Conservation (phyloP, 202 grass and related monocot species). For the Carex arenaria region DNA sequence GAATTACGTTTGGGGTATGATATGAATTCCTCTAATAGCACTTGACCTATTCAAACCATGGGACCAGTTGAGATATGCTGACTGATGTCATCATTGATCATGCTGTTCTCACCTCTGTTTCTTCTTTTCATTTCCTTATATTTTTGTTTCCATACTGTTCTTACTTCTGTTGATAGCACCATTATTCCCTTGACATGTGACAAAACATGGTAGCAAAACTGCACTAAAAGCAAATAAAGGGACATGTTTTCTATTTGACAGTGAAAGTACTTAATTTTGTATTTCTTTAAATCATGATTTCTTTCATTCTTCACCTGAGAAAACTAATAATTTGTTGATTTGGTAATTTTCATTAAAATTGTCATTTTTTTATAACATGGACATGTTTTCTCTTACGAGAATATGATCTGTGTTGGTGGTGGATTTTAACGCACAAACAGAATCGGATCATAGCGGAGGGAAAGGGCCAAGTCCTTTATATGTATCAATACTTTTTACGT, state of each 20-base stretch:
- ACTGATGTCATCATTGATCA: conserved; percentile 16
- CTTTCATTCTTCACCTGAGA: background rate
- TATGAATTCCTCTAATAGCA: background rate
- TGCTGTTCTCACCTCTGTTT: background rate
- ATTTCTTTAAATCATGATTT: background rate
- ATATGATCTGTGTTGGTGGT: no score
- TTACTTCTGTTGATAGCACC: background rate
- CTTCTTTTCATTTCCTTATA: background rate
- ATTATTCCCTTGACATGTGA: background rate
- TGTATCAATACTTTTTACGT: no score
- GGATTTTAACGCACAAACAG: no score
- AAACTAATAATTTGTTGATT: background rate
- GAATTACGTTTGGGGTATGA: no score
- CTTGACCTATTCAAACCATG: background rate
- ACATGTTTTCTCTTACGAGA: background rate
- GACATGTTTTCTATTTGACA: background rate
- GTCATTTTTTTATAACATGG: background rate
- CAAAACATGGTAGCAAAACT: background rate
- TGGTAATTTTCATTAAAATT: background rate
- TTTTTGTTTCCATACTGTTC: background rate
- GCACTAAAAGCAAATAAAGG: background rate
- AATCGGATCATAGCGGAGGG: no score
- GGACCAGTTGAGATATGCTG: background rate
- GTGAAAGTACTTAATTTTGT: background rate
- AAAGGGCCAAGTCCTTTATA: no score